phyloP scores from a whole-genome alignment of 345 rosid species.

The Corchorus olitorius region DNA sequence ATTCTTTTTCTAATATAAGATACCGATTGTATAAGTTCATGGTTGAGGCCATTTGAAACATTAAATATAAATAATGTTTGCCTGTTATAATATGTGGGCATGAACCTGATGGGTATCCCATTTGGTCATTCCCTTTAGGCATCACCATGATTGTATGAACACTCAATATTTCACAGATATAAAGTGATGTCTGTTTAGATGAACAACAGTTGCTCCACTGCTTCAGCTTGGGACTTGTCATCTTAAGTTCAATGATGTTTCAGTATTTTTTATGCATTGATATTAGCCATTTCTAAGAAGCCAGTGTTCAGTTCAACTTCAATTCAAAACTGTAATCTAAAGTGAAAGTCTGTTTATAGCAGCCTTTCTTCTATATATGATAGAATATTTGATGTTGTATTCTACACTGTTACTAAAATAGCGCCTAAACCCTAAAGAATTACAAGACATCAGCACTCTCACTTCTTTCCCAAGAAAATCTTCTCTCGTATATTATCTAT shows the following conservation, averaged over 20 bases:
- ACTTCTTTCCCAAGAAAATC: conserved; percentile 26
- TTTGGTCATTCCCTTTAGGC: neutral
- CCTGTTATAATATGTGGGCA: conserved; percentile 16
- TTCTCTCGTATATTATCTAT: conserved; percentile 41
- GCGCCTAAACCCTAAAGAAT: too few species aligned
- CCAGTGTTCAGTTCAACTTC: neutral
- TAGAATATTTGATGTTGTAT: too few species aligned
- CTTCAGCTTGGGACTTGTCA: neutral
- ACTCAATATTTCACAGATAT: neutral
- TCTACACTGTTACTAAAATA: too few species aligned
- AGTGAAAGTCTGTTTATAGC: too few species aligned
- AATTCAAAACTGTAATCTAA: too few species aligned
- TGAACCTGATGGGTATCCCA: neutral
- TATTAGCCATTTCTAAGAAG: neutral
- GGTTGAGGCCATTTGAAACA: neutral
- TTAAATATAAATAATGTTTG: conserved; percentile 38
- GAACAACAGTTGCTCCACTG: neutral
- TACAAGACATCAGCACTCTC: conserved; percentile 1
- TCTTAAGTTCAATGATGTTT: too few species aligned
- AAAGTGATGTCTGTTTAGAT: neutral
- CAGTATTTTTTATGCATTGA: neutral
- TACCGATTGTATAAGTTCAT: neutral
- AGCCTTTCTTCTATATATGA: too few species aligned
- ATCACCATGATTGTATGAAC: neutral
- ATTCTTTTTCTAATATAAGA: neutral